Base-by-base conservation (phyloP, 2,329 filamentous ascomycete genomes). In the Ophiostoma piceae region DNA sequence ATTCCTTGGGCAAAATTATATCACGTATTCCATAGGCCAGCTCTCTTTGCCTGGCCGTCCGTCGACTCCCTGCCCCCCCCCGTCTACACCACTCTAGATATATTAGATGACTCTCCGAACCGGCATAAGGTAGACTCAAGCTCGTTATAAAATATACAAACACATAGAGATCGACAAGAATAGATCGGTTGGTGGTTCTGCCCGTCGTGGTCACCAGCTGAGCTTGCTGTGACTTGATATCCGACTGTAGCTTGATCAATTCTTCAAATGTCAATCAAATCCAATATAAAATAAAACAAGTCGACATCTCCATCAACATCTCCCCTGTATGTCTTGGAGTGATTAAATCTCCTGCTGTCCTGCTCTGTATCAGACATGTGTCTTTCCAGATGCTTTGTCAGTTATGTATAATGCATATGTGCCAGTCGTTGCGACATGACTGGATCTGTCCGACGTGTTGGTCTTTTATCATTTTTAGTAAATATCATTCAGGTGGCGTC, bases 351-450 rank as follows among this genome's bases (percentile, higher is more conserved):
- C 47, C 64, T 43, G 16, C 51, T 14, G n/a, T 65, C 35, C 65
- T 37, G 14, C n/a, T 16, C 35, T 57, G 64, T 57, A 47, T 69
- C 11, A 26, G 29, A 16, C 9, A 66, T 54, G 60, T 57, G 16
- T 66, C 39, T 60, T 37, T 37, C n/a, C 5, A 32, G 37, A 37
- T 64, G 65, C 65, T 69, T 69, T 69, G 68, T 69, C 65, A 69
- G 47, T 51, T 14, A 29, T 51, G 16, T 64, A 54, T 67, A 69
- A 69, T 69, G 57, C 57, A 62, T 29, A 62, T 22, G 16, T 22
- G 7, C 26, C 29, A 19, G 26, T 64, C 19, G 60, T 64, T 64
- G 60, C 51, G 3, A 12, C n/a, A 26, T 57, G 51, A 29, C 51
- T 57, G 51, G 51, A 57, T 47, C 43, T 47, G 43, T 47, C 43